Conservation (phyloP, 768 basidiomycete species). For the Suillus brevipes region DNA sequence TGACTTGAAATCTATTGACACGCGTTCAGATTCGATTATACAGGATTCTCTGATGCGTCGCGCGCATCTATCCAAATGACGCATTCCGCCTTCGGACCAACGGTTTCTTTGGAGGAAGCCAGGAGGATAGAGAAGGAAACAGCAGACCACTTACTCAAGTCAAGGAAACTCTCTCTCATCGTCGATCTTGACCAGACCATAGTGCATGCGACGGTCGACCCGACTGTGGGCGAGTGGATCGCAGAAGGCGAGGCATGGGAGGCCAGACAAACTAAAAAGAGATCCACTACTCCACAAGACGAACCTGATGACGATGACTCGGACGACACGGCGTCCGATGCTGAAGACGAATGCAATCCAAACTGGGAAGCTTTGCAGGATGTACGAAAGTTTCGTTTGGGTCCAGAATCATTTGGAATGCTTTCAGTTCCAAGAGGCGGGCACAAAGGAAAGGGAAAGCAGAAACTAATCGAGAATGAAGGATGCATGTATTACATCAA, state of each 20-base stretch:
- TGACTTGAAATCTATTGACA: constrained; percentile 14
- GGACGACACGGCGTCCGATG: constrained; percentile 39
- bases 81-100: constrained; percentile 88
- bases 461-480: constrained; percentile 66
- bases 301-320: constrained; percentile 36
- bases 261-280: constrained; percentile 48
- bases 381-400: constrained; percentile 85
- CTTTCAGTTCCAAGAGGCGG: constrained; percentile 39
- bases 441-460: constrained; percentile 54
- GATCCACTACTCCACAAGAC: constrained; percentile 34
- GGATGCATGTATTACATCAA: constrained; percentile 98
- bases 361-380: constrained; percentile 92
- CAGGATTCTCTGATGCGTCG: constrained; percentile 81
- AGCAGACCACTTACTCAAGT: constrained; percentile 71
- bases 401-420: constrained; percentile 69
- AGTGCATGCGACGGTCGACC: constrained; percentile 97
- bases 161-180: constrained; percentile 86
- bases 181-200: constrained; percentile 99
- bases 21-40: constrained; percentile 70
- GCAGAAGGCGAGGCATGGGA: constrained; percentile 83
- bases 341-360: constrained; percentile 74
- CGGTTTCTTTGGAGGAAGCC: constrained; percentile 91
- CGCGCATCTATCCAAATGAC: constrained; percentile 93
- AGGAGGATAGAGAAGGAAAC: constrained; percentile 84
- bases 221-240: constrained; percentile 98